Evolutionary conservation across 352 stramenopile genomes (phyloP).

Genomic region (Globisporangium spinosum): DNA sequence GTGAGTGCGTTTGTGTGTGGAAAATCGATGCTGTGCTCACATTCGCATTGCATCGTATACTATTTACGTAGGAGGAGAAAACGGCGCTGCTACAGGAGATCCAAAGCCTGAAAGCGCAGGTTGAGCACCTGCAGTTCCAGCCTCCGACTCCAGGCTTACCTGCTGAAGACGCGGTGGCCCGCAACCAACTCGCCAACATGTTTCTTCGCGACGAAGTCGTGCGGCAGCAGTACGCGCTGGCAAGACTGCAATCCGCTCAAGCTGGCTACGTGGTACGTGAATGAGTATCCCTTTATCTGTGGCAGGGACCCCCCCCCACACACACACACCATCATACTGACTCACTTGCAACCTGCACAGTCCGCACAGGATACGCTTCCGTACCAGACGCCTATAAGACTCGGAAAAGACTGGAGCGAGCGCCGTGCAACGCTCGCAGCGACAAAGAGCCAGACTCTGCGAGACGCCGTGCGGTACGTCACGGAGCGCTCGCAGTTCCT

Average conservation of each 20-base stretch:
- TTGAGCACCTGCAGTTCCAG: conserved; percentile 19
- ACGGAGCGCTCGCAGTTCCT: background rate
- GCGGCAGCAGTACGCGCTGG: conserved; percentile 2
- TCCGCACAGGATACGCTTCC: background rate
- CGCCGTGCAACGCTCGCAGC: background rate
- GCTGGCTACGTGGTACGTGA: conserved; percentile 8
- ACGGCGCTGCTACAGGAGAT: conserved; percentile 32
- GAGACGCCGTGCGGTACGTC: background rate
- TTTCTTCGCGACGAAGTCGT: background rate
- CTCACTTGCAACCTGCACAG: background rate
- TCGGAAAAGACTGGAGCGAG: background rate
- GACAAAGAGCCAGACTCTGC: background rate
- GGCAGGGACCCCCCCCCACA: background rate
- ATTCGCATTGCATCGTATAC: background rate
- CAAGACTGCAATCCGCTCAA: conserved; percentile 6
- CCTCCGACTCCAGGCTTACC: background rate
- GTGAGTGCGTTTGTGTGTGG: background rate
- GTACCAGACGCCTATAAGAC: background rate
- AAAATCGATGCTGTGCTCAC: no score
- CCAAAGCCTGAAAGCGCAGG: conserved; percentile 23
- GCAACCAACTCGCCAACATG: conserved; percentile 6
- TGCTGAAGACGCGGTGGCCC: conserved; percentile 19
- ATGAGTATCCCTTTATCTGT: no score
- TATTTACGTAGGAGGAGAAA: conserved; percentile 30
- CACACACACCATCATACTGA: no score